A percentile compares a stretch with the other conserved stretches of the same genome.
Evolutionary conservation across 192 early-diverging fungal genomes (phyloP).

Genomic region (Coemansia sp.): DNA sequence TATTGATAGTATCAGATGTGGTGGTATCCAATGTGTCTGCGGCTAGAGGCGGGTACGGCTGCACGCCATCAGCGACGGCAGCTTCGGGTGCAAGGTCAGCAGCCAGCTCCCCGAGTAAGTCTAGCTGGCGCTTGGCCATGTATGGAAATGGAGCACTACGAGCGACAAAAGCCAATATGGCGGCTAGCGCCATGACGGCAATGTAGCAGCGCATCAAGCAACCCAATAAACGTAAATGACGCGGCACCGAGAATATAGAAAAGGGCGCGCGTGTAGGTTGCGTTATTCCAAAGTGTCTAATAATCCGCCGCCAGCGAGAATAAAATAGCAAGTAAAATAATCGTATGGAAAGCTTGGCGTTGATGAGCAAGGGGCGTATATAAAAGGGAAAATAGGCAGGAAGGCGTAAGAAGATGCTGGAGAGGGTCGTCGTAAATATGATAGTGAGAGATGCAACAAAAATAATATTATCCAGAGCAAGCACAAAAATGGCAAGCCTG

Average conservation of each 20-base stretch:
- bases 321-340: too few relatives aligned
- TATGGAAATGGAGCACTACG: slow-evolving; percentile 10
- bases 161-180: slow-evolving; percentile 5
- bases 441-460: neutral
- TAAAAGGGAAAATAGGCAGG: neutral
- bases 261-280: neutral
- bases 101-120: neutral
- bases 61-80: neutral
- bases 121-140: slow-evolving; percentile 13
- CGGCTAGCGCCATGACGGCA: slow-evolving; percentile 5
- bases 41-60: neutral
- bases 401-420: neutral
- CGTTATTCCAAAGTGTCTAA: too few relatives aligned
- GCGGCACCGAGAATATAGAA: neutral
- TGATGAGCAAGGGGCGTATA: neutral
- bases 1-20: slow-evolving; percentile 11
- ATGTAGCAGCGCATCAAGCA: slow-evolving; percentile 12
- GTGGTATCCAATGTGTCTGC: neutral
- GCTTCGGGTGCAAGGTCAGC: neutral
- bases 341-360: neutral
- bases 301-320: neutral
- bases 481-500: neutral
- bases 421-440: neutral
- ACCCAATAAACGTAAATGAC: neutral
- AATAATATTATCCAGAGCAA: neutral